Evolutionary conservation across 1,139 yeast species (phyloP).

Genomic region (Suhomyces anneliseae): DNA sequence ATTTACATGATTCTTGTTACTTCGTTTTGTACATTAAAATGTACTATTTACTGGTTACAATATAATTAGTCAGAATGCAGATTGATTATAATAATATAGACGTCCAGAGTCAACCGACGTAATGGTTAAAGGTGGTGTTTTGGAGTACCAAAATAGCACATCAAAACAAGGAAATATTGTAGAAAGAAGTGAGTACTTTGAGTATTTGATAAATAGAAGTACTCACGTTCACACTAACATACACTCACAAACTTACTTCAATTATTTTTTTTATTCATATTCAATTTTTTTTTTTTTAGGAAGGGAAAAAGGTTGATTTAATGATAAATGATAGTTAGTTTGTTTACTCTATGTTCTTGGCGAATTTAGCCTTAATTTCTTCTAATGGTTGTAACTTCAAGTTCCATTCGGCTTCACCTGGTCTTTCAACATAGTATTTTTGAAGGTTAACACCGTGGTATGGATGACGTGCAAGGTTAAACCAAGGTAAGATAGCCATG

Average conservation of each 20-base stretch:
- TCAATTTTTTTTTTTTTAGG: no score
- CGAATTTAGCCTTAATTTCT: constrained; percentile 47
- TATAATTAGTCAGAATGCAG: constrained; percentile 6
- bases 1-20: no score
- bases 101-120: constrained; percentile 1
- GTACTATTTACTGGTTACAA: background rate
- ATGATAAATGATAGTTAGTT: no score
- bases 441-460: constrained; percentile 77
- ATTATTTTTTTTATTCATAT: no score
- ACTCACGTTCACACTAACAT: no score
- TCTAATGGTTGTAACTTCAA: constrained; percentile 46
- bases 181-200: no score
- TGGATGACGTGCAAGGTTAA: constrained; percentile 78
- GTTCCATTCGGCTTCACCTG: constrained; percentile 54
- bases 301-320: no score
- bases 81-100: constrained; percentile 8
- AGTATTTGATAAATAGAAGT: no score
- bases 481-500: constrained; percentile 74
- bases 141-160: no score
- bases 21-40: no score
- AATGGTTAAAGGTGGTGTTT: background rate
- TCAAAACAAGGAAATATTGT: no score
- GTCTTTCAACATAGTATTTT: constrained; percentile 67
- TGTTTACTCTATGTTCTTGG: constrained; percentile 29
- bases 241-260: no score